Conservation (phyloP, 345 rosid genomes). For the Moringa oleifera region DNA sequence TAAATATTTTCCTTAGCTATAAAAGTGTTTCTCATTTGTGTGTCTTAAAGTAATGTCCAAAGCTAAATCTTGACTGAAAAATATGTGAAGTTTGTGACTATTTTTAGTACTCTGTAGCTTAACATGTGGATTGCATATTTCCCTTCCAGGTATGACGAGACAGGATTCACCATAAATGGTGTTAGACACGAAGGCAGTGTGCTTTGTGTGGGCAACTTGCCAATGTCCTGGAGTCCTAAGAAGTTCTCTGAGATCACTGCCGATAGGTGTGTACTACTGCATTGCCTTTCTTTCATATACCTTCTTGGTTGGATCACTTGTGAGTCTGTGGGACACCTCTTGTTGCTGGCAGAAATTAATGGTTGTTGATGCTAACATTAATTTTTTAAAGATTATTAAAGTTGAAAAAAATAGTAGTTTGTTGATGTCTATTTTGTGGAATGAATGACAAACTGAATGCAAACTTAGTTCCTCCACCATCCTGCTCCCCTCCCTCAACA, state of each 20-base stretch:
- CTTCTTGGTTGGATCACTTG: too few species aligned
- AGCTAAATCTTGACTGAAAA: not conserved
- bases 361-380: too few species aligned
- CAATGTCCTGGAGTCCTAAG: conserved; percentile 75
- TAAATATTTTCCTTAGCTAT: too few species aligned
- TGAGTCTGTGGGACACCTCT: not conserved
- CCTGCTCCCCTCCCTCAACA: too few species aligned
- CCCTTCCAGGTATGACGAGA: conserved; percentile 53
- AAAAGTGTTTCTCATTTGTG: too few species aligned
- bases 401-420: too few species aligned
- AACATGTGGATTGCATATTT: not conserved
- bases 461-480: too few species aligned
- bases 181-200: conserved; percentile 79
- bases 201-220: conserved; percentile 82
- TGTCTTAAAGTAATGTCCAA: not conserved
- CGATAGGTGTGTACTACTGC: conserved; percentile 41
- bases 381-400: too few species aligned
- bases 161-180: conserved; percentile 79
- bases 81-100: not conserved
- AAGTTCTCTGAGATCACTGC: conserved; percentile 71
- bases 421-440: too few species aligned
- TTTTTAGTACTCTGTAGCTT: not conserved
- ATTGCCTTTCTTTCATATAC: not conserved
- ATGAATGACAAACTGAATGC: too few species aligned
- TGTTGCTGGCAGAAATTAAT: too few species aligned